Conservation (phyloP, 371 early-diverging fungal species). For the Mucor racemosus region DNA sequence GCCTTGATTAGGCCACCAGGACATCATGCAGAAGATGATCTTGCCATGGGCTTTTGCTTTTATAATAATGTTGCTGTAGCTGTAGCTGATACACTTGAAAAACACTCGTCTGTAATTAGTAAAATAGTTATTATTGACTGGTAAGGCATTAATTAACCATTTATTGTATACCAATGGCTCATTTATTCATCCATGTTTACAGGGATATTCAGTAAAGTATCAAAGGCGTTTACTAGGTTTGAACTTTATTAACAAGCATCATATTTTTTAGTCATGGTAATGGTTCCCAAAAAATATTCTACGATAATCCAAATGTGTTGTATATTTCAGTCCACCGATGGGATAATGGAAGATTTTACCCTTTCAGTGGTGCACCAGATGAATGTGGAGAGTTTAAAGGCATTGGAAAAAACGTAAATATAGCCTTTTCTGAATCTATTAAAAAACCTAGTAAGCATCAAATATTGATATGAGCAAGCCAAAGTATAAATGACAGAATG, state of each 20-base stretch:
- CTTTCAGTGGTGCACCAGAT: conserved; percentile 61
- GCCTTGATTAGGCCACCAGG: conserved; percentile 70
- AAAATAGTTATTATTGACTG: conserved; percentile 68
- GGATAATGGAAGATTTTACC: conserved; percentile 68
- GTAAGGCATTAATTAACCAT: conserved; percentile 21
- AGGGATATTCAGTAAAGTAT: conserved; percentile 70
- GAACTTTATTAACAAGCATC: not conserved
- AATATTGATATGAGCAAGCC: not conserved
- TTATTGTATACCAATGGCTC: not conserved
- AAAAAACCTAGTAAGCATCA: conserved; percentile 56
- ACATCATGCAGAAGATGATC: conserved; percentile 71
- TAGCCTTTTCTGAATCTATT: conserved; percentile 56
- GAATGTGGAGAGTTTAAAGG: conserved; percentile 62
- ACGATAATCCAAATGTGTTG: conserved; percentile 67
- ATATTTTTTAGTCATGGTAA: conserved; percentile 59
- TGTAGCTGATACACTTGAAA: conserved; percentile 54
- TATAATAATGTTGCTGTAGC: conserved; percentile 75
- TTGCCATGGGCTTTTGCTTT: conserved; percentile 73
- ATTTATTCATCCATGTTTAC: too few relatives aligned
- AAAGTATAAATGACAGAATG: too few relatives aligned
- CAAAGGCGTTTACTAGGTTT: not conserved
- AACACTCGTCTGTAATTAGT: conserved; percentile 52
- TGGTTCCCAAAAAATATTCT: conserved; percentile 71
- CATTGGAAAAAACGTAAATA: conserved; percentile 64
- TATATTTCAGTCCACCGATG: conserved; percentile 72